phyloP scores from a whole-genome alignment of 495 filamentous ascomycete species.

The Penicillium desertorum region DNA sequence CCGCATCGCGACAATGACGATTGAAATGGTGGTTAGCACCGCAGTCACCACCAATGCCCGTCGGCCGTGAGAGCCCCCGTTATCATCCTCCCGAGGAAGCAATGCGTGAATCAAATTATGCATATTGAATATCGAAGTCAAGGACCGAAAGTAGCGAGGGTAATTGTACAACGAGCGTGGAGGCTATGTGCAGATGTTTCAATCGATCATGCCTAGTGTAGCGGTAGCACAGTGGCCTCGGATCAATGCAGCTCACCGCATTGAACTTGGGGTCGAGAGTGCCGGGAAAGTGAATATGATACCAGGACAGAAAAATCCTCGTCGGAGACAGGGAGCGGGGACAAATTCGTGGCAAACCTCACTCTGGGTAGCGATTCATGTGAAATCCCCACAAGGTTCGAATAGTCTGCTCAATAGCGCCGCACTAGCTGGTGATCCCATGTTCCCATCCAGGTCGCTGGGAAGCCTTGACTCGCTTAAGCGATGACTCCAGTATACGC shows the following conservation, averaged over 20 bases:
- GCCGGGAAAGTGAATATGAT: background rate
- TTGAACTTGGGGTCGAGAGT: background rate
- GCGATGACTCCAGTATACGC: background rate
- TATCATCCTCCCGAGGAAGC: slow-evolving; percentile 20
- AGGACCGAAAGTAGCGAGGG: slow-evolving; percentile 8
- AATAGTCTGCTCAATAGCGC: slow-evolving; percentile 28
- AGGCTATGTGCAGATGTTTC: background rate
- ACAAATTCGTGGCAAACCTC: background rate
- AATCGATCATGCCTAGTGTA: background rate
- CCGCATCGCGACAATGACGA: slow-evolving; percentile 35
- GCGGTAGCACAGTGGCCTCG: background rate
- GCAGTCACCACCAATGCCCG: slow-evolving; percentile 40
- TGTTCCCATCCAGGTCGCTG: background rate
- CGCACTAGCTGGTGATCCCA: slow-evolving; percentile 14
- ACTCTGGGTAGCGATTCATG: slow-evolving; percentile 8
- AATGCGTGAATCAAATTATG: slow-evolving; percentile 20
- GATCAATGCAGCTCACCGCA: slow-evolving; percentile 2
- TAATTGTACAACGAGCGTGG: slow-evolving; percentile 20
- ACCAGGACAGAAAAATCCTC: background rate
- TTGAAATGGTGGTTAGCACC: slow-evolving; percentile 32
- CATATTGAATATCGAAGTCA: slow-evolving; percentile 19
- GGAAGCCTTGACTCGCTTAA: slow-evolving; percentile 1
- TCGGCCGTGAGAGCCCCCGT: slow-evolving; percentile 29
- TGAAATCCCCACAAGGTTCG: slow-evolving; percentile 11
- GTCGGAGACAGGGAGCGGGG: background rate